phyloP scores from a whole-genome alignment of 768 basidiomycete genomes.

The Leucosporidium yakuticum region DNA sequence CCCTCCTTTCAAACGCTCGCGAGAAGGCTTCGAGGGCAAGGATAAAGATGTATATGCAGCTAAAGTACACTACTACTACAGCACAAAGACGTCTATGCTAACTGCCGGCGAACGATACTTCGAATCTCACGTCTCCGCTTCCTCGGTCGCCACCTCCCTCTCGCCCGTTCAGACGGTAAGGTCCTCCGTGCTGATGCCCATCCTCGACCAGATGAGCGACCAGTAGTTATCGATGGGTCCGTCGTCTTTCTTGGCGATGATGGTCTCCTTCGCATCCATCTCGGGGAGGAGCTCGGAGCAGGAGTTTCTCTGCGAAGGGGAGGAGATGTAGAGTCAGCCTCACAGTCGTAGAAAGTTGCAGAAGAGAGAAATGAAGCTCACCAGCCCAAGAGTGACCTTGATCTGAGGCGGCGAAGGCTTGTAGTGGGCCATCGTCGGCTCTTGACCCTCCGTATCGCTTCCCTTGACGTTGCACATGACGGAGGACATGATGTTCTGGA shows the following conservation, averaged over 20 bases:
- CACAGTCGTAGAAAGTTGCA: not conserved
- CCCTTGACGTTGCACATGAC: not conserved
- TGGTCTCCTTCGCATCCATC: conserved; percentile 20
- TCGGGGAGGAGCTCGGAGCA: conserved; percentile 21
- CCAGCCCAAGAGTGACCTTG: conserved; percentile 32
- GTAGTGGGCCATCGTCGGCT: conserved; percentile 16
- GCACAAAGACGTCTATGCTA: too few species aligned
- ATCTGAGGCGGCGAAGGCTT: conserved; percentile 32
- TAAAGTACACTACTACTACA: too few species aligned
- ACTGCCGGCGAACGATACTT: too few species aligned
- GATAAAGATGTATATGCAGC: too few species aligned
- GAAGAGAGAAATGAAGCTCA: conserved; percentile 1
- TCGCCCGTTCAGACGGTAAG: not conserved
- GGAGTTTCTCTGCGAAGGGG: conserved; percentile 6
- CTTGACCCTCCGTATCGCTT: too few species aligned
- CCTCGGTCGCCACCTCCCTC: too few species aligned
- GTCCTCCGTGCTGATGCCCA: conserved; percentile 1
- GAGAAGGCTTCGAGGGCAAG: too few species aligned
- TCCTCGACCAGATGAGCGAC: conserved; percentile 9
- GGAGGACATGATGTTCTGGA: conserved; percentile 10
- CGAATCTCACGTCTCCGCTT: too few species aligned
- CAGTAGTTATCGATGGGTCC: conserved; percentile 20
- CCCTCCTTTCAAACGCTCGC: too few species aligned
- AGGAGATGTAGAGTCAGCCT: not conserved
- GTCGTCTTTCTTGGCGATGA: not conserved